phyloP scores from a whole-genome alignment of 1,139 yeast genomes.

The Hemisphaericaspora xylanilytica region DNA sequence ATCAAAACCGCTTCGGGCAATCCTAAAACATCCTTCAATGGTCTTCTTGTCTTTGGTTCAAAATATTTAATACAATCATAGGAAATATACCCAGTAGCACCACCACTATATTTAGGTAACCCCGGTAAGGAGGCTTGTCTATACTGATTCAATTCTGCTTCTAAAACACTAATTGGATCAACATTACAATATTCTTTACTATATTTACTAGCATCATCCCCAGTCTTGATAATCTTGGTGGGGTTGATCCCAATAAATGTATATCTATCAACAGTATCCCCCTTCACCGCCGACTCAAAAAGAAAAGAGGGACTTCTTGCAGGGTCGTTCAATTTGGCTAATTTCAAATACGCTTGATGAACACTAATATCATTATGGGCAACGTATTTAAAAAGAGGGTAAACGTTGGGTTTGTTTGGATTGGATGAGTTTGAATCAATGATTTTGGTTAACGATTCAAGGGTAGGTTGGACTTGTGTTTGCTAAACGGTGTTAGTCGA shows the following conservation, averaged over 20 bases:
- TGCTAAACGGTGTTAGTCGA: too few relatives aligned
- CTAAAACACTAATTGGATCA: conserved; percentile 78
- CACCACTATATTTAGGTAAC: conserved; percentile 84
- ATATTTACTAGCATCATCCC: conserved; percentile 39
- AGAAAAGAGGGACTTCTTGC: conserved; percentile 68
- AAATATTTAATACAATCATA: conserved; percentile 96
- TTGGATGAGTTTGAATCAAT: conserved; percentile 37
- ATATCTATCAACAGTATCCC: conserved; percentile 85
- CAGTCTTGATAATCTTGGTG: conserved; percentile 76
- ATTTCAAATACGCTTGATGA: conserved; percentile 82
- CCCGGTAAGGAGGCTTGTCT: conserved; percentile 78
- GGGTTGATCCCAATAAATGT: conserved; percentile 90
- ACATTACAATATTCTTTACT: conserved; percentile 42
- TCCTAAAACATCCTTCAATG: conserved; percentile 71
- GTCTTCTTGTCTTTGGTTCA: conserved; percentile 82
- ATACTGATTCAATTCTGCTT: conserved; percentile 62
- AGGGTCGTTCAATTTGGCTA: conserved; percentile 68
- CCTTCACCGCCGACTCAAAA: conserved; percentile 84
- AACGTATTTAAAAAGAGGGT: conserved; percentile 76
- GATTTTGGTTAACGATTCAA: conserved; percentile 47
- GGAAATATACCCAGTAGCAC: conserved; percentile 92
- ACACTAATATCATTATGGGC: conserved; percentile 81
- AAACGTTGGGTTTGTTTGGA: conserved; percentile 50
- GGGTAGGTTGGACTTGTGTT: conserved; percentile 57
- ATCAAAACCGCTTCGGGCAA: conserved; percentile 90